Conservation (phyloP, 2,329 filamentous ascomycete species). For the Aspergillus neoniger region DNA sequence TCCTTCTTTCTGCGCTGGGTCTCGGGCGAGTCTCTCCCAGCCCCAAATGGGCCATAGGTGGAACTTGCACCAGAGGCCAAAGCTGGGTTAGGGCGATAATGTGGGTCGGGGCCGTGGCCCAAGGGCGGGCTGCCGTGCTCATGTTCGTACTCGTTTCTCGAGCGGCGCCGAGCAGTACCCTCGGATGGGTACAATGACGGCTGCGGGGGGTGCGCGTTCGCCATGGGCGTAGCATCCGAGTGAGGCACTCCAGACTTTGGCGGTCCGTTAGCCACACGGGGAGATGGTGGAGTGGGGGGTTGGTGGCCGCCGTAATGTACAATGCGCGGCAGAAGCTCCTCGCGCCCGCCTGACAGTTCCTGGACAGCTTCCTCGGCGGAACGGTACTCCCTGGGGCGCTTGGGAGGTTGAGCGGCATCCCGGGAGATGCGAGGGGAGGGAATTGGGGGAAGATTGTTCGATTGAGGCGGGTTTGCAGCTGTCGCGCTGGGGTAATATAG, state of each 20-base stretch:
- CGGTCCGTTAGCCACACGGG: conserved; percentile 39
- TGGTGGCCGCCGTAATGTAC: conserved; percentile 95
- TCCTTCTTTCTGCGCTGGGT: conserved; percentile 85
- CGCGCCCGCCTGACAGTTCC: conserved; percentile 84
- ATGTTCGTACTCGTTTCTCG: conserved; percentile 83
- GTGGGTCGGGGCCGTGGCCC: conserved; percentile 66
- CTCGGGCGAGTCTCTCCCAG: conserved; percentile 79
- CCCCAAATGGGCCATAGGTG: conserved; percentile 72
- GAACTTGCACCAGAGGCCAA: conserved; percentile 27
- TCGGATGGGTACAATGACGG: conserved; percentile 29
- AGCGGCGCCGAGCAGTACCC: conserved; percentile 63
- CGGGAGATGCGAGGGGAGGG: conserved; percentile 75
- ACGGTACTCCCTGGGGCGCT: conserved; percentile 79
- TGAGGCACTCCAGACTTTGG: conserved; percentile 30
- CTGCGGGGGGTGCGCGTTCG: conserved; percentile 63
- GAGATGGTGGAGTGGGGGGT: conserved; percentile 87
- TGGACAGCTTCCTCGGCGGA: conserved; percentile 95
- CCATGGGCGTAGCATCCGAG: conserved; percentile 59
- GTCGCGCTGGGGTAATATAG: conserved; percentile 56
- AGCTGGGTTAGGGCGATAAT: conserved; percentile 41
- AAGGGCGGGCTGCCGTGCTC: conserved; percentile 85
- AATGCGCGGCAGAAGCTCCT: conserved; percentile 87
- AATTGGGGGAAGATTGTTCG: conserved; percentile 66
- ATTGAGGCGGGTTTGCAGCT: conserved; percentile 65
- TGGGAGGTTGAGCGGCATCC: conserved; percentile 53